Base-by-base conservation (phyloP, 208 protist species). In the Leishmania turanica region DNA sequence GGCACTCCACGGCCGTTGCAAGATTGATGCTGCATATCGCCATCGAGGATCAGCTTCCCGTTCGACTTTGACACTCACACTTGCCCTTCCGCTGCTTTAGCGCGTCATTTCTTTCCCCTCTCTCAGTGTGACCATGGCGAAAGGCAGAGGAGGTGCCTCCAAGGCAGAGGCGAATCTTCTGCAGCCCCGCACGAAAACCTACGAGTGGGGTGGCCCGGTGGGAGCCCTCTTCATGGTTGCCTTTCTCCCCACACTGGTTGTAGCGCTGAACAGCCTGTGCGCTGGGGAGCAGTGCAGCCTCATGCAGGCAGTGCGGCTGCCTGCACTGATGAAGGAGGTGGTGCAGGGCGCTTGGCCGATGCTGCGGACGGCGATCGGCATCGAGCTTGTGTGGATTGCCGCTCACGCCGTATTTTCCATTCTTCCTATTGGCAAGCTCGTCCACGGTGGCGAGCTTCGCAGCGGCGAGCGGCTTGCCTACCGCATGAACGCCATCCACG, bases 401-500 rank as follows among this genome's bases (percentile, higher is more conserved):
- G 75, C 89, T 9, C 92, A 97, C 81, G 88, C 89, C 34, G 19
- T 96, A 51, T 90, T 97, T 51, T 97, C 92, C 56, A 34, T 96
- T 13, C 45, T 82, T 27, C 94, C 94, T 0, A 87, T 96, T 60
- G 94, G 94, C 24, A 84, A 81, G 24, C 80, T 88, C n/a, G 91
- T 96, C 24, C 47, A 88, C 62, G 94, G 94, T 27, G 78, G 83
- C 24, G 75, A 77, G 49, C 88, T 97, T 51, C 90, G 92, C 78
- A 90, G 90, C 80, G 94, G 92, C 24, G 65, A 88, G 86, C 79
- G 76, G 8, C 91, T 97, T 19, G 40, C 79, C 66, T 97, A 97
- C 85, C 89, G 92, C 84, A 92, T 97, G 73, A 97, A 97, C 79
- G 94, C 89, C 76, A 84, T 96, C 34, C 88, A 97, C 82, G 94